Percentiles rank a stretch among this genome's conserved stretches.
Conservation (phyloP, 345 rosid species). For the Euphorbia lathyris region DNA sequence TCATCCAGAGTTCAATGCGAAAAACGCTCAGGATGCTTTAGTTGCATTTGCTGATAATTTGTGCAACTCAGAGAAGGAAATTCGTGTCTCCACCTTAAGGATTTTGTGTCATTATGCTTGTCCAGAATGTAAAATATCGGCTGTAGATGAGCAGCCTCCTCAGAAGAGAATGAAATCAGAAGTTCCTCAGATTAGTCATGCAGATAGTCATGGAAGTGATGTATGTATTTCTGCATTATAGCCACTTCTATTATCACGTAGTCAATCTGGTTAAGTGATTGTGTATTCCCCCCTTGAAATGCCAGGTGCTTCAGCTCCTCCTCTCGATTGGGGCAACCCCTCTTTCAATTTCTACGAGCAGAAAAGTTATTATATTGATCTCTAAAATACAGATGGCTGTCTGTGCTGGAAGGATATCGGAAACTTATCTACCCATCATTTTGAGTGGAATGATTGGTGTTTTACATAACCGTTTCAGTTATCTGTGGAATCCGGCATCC, state of each 20-base stretch:
- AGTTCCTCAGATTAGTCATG: constrained; percentile 26
- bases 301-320: constrained; percentile 71
- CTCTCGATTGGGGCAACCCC: constrained; percentile 61
- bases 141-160: constrained; percentile 35
- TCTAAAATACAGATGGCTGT: constrained; percentile 57
- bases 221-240: constrained; percentile 39
- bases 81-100: constrained; percentile 70
- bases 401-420: constrained; percentile 63
- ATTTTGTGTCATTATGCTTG: constrained; percentile 71
- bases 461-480: constrained; percentile 62
- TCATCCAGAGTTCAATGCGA: constrained; percentile 47
- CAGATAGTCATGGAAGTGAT: constrained; percentile 32
- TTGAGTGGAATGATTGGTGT: constrained; percentile 75
- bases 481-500: constrained; percentile 61
- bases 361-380: constrained; percentile 54
- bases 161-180: constrained; percentile 48
- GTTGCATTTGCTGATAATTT: constrained; percentile 57
- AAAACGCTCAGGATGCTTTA: constrained; percentile 44
- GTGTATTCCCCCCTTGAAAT: constrained; percentile 21
- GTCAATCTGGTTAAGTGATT: constrained; percentile 7
- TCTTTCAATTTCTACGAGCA: constrained; percentile 59
- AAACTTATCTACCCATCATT: constrained; percentile 46
- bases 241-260: constrained; percentile 1
- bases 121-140: constrained; percentile 27
- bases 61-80: constrained; percentile 57